These are phyloP conservation scores for apple (Malus domestica) DNA, from an alignment of 306 rosid genomes.

Conservation along the genomic window DNA sequence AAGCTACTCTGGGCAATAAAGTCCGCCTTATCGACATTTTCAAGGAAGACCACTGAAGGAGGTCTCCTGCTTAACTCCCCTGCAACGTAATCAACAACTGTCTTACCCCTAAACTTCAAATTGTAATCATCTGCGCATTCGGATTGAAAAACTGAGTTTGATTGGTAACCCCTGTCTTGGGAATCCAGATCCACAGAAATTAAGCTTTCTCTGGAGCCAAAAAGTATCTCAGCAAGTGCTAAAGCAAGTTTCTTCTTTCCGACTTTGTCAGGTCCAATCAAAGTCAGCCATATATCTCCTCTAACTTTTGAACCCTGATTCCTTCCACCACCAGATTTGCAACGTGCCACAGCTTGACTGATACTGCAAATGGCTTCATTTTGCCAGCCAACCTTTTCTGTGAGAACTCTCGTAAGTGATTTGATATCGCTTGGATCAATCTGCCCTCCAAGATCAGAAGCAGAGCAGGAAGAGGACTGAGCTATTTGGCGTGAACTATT, in stretches of 20 bases:
- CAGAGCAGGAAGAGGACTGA: conserved; percentile 37
- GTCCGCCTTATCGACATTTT: conserved; percentile 71
- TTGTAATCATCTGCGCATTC: conserved; percentile 34
- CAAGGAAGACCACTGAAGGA: conserved; percentile 58
- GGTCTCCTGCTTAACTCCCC: conserved; percentile 70
- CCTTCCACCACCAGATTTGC: conserved; percentile 47
- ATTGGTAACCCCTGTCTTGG: conserved; percentile 25
- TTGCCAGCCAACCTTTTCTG: conserved; percentile 71
- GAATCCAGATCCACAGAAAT: conserved; percentile 58
- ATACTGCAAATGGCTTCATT: conserved; percentile 60
- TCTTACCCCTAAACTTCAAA: conserved; percentile 57
- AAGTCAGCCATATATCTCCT: conserved; percentile 73
- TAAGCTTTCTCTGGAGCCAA: conserved; percentile 46
- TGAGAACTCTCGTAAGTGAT: conserved; percentile 41
- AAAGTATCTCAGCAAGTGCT: conserved; percentile 60
- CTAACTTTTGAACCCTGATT: conserved; percentile 32
- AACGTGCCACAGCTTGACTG: conserved; percentile 37
- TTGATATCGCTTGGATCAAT: conserved; percentile 56
- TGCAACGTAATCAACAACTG: conserved; percentile 57
- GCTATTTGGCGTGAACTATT: conserved; percentile 27
- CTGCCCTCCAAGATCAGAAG: conserved; percentile 31
- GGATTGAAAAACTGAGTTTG: conserved; percentile 35
- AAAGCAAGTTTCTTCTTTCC: conserved; percentile 71
- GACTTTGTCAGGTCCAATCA: conserved; percentile 71
- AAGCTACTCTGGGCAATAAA: conserved; percentile 54